These are phyloP conservation scores for Ceratobasidium theobromae DNA, from an alignment of 1,284 basidiomycete species.

Conservation along the genomic window DNA sequence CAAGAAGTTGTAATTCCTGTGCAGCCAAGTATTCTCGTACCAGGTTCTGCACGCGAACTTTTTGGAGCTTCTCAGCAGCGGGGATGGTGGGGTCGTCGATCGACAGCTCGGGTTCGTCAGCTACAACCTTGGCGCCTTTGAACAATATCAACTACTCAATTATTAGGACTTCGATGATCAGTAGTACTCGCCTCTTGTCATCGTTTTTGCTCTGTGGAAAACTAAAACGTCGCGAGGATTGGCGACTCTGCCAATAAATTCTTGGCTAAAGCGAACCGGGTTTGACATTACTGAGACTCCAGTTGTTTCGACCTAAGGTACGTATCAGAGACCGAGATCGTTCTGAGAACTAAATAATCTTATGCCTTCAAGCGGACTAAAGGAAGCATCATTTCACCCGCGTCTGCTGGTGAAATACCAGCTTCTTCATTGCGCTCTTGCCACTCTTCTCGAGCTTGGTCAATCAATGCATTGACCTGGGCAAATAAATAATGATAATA, in stretches of 20 bases:
- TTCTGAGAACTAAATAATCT: neutral
- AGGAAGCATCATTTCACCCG: slow-evolving; percentile 73
- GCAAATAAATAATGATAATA: neutral
- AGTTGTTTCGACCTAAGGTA: slow-evolving; percentile 79
- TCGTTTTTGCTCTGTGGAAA: slow-evolving; percentile 79
- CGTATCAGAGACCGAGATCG: neutral
- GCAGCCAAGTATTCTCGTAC: slow-evolving; percentile 87
- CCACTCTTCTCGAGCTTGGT: slow-evolving; percentile 75
- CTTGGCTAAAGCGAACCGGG: slow-evolving; percentile 94
- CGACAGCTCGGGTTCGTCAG: slow-evolving; percentile 70
- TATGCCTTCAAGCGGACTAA: slow-evolving; percentile 81
- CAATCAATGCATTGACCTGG: slow-evolving; percentile 79
- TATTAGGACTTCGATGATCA: neutral
- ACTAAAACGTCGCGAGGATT: slow-evolving; percentile 93
- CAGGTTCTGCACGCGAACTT: slow-evolving; percentile 71
- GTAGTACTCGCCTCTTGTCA: slow-evolving; percentile 42
- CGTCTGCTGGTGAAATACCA: slow-evolving; percentile 57
- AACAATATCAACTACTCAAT: neutral
- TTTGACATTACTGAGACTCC: slow-evolving; percentile 89
- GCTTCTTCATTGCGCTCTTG: slow-evolving; percentile 72
- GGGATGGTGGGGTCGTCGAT: slow-evolving; percentile 71
- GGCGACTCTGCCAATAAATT: slow-evolving; percentile 87
- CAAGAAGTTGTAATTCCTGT: slow-evolving; percentile 85
- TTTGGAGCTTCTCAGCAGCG: slow-evolving; percentile 65
- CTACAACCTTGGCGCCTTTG: slow-evolving; percentile 53